Percentiles rank a stretch among this genome's conserved stretches.
These are phyloP conservation scores for Salvia sclarea DNA, from an alignment of 305 asterid species.

Conservation along the genomic window DNA sequence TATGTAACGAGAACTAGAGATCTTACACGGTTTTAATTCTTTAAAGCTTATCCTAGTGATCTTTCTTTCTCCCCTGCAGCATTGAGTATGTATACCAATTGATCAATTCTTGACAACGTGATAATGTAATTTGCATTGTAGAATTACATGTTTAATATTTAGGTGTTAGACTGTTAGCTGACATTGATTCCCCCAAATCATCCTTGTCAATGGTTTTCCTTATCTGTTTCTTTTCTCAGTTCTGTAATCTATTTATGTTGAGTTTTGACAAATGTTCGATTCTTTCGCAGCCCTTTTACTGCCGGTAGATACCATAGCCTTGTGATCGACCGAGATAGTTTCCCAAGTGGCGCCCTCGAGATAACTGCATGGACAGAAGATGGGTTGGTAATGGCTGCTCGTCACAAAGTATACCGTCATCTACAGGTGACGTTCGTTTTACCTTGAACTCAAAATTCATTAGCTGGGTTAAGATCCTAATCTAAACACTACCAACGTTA, in stretches of 20 bases:
- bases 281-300: slow-evolving; percentile 70
- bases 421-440: slow-evolving; percentile 54
- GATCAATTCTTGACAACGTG: background rate
- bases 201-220: background rate
- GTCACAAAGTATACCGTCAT: slow-evolving; percentile 70
- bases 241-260: background rate
- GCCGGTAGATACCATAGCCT: slow-evolving; percentile 98
- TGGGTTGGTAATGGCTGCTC: slow-evolving; percentile 89
- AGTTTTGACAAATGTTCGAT: background rate
- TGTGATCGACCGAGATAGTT: slow-evolving; percentile 79
- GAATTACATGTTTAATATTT: background rate
- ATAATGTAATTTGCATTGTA: background rate
- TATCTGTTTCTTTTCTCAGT: background rate
- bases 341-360: slow-evolving; percentile 77
- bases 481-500: too few species aligned
- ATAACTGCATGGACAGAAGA: slow-evolving; percentile 96
- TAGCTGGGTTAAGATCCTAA: background rate
- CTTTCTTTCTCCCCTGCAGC: background rate
- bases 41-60: background rate
- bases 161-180: background rate
- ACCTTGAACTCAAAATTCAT: background rate
- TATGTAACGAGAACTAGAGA: too few species aligned
- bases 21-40: too few species aligned
- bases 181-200: background rate
- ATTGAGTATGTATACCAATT: too few species aligned